Evolutionary conservation across 2,329 filamentous ascomycete species (phyloP).

Genomic region (Sclerotinia nivalis): DNA sequence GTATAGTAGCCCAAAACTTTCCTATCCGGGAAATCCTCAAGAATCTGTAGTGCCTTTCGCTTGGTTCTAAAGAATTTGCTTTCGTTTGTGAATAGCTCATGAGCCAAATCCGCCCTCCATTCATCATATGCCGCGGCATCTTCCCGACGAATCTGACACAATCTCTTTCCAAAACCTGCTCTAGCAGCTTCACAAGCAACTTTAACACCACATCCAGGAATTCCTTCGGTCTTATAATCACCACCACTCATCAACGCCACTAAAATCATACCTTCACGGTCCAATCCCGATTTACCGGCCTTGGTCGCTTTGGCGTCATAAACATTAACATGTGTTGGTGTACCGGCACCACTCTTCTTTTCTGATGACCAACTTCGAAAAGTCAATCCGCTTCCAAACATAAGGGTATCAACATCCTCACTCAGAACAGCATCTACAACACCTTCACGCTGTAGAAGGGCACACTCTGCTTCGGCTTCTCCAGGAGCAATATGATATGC

Average conservation of each 20-base stretch:
- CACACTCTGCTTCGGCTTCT: constrained; percentile 95
- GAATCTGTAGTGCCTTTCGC: constrained; percentile 73
- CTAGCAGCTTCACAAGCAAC: constrained; percentile 86
- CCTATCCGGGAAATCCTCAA: constrained; percentile 75
- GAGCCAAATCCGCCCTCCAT: constrained; percentile 72
- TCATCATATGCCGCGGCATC: constrained; percentile 59
- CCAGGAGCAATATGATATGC: constrained; percentile 83
- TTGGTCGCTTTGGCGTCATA: constrained; percentile 66
- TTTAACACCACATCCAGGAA: constrained; percentile 84
- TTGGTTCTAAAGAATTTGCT: constrained; percentile 75
- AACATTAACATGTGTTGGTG: constrained; percentile 81
- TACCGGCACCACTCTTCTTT: constrained; percentile 59
- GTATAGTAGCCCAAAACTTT: constrained; percentile 86
- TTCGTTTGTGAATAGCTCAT: constrained; percentile 82
- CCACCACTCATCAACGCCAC: constrained; percentile 94
- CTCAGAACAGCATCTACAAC: constrained; percentile 92
- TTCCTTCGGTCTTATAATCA: constrained; percentile 87
- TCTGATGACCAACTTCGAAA: constrained; percentile 84
- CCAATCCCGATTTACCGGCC: constrained; percentile 57
- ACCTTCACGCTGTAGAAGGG: constrained; percentile 75
- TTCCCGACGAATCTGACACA: constrained; percentile 65
- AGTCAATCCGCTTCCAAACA: constrained; percentile 86
- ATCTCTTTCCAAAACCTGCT: constrained; percentile 78
- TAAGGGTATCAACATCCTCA: constrained; percentile 95
- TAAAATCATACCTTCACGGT: constrained; percentile 86